A percentile compares a stretch with the other conserved stretches of the same genome.
These are phyloP conservation scores for Hydrangea macrophylla DNA, from an alignment of 148 eudicot species.

Conservation along the genomic window DNA sequence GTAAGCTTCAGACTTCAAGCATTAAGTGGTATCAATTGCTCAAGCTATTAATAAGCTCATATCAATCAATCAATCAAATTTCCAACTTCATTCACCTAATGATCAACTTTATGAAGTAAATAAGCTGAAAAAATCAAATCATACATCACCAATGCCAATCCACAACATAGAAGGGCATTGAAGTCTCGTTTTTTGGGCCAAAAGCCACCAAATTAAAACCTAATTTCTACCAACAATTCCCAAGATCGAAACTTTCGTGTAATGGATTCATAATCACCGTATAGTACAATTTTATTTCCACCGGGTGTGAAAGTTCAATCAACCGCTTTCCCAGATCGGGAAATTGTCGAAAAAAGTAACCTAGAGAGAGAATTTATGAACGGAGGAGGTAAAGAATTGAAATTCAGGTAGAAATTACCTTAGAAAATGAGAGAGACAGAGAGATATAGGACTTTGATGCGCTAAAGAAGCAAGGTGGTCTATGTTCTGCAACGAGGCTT, in stretches of 20 bases:
- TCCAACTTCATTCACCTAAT: no score
- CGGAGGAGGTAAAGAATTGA: neutral
- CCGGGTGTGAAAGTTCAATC: neutral
- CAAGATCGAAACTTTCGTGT: neutral
- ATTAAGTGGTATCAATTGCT: neutral
- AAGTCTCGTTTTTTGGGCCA: neutral
- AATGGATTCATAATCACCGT: neutral
- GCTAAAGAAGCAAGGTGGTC: neutral
- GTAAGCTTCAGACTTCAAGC: neutral
- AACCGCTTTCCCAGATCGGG: neutral
- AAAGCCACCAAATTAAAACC: conserved; percentile 1
- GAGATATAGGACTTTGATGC: neutral
- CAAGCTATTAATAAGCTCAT: neutral
- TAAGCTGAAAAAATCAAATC: neutral
- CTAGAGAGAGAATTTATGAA: neutral
- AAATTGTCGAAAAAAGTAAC: neutral
- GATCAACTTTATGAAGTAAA: neutral
- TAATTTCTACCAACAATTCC: neutral
- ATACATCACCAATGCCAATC: neutral
- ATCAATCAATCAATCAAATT: neutral
- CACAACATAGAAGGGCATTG: neutral
- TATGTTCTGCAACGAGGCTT: neutral
- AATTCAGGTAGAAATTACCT: neutral
- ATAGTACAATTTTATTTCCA: neutral
- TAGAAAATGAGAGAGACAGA: neutral